Conservation (phyloP, 768 basidiomycete genomes). For the Suillus alpinus region DNA sequence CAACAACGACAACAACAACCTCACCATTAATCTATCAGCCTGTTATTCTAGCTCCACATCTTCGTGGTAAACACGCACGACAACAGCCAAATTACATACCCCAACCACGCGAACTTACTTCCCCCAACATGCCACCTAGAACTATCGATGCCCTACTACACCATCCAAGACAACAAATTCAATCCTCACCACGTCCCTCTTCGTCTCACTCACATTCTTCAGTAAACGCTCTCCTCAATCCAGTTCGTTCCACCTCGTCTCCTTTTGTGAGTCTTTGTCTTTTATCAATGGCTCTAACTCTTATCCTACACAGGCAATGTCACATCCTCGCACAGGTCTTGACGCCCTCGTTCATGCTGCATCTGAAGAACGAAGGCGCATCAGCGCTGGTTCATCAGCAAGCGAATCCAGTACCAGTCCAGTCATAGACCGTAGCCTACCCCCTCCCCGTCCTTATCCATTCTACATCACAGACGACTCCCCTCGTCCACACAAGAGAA, state of each 20-base stretch:
- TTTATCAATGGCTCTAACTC: background rate
- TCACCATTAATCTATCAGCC: conserved; percentile 15
- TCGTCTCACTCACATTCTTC: conserved; percentile 22
- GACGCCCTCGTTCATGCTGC: conserved; percentile 74
- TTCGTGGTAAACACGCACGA: conserved; percentile 16
- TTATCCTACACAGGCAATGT: conserved; percentile 1
- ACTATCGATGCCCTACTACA: conserved; percentile 20
- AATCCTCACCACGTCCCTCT: conserved; percentile 10
- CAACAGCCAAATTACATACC: conserved; percentile 1
- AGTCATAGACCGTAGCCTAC: conserved; percentile 20
- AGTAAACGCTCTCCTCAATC: conserved; percentile 5
- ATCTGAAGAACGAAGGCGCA: conserved; percentile 58
- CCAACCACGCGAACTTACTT: background rate
- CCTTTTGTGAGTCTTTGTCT: conserved; percentile 1
- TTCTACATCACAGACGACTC: conserved; percentile 6
- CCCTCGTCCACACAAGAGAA: conserved; percentile 22
- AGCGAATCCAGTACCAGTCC: conserved; percentile 12
- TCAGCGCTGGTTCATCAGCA: conserved; percentile 27
- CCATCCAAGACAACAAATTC: conserved; percentile 5
- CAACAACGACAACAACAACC: conserved; percentile 4
- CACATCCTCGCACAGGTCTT: conserved; percentile 36
- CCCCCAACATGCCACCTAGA: conserved; percentile 1
- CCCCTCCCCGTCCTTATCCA: conserved; percentile 4
- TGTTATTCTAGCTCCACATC: conserved; percentile 33
- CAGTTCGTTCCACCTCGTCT: conserved; percentile 1